These are phyloP conservation scores for Pestalotiopsis sp. DNA, from an alignment of 2,329 filamentous ascomycete species.

Conservation along the genomic window DNA sequence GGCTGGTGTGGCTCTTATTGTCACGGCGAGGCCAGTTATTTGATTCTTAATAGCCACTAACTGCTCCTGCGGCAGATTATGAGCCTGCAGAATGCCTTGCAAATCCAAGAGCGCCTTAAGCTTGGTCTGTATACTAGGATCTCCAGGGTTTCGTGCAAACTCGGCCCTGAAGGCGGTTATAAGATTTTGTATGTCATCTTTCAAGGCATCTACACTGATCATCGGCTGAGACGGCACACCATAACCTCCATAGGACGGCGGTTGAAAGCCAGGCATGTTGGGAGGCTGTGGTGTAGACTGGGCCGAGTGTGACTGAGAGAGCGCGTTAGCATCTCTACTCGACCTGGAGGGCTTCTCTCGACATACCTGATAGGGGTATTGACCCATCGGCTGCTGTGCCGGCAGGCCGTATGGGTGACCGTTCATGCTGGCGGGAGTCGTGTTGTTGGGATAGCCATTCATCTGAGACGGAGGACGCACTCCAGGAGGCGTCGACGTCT, in stretches of 20 bases:
- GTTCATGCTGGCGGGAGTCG: slow-evolving; percentile 40
- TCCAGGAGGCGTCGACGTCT: slow-evolving; percentile 74
- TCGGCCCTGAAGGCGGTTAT: slow-evolving; percentile 74
- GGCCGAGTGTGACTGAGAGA: slow-evolving; percentile 27
- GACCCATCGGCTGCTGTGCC: slow-evolving; percentile 23
- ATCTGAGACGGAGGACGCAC: slow-evolving; percentile 38
- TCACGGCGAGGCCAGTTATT: slow-evolving; percentile 76
- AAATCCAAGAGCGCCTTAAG: slow-evolving; percentile 85
- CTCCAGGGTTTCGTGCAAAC: slow-evolving; percentile 75
- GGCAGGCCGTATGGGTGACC: slow-evolving; percentile 29
- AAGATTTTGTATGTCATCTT: slow-evolving; percentile 79
- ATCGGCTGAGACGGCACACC: slow-evolving; percentile 43
- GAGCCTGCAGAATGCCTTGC: slow-evolving; percentile 76
- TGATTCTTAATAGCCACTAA: slow-evolving; percentile 83
- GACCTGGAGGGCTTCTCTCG: background rate
- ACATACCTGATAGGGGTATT: slow-evolving; percentile 35
- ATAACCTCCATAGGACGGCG: slow-evolving; percentile 42
- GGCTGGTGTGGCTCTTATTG: slow-evolving; percentile 53
- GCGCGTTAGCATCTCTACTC: slow-evolving; percentile 17
- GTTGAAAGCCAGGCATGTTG: slow-evolving; percentile 43
- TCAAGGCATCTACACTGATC: slow-evolving; percentile 73
- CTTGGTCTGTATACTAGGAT: slow-evolving; percentile 75
- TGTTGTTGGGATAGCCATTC: slow-evolving; percentile 34
- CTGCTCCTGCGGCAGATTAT: slow-evolving; percentile 79
- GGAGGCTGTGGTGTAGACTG: slow-evolving; percentile 43